Conservation (phyloP, 2,329 filamentous ascomycete species). For the Chalara sp. region DNA sequence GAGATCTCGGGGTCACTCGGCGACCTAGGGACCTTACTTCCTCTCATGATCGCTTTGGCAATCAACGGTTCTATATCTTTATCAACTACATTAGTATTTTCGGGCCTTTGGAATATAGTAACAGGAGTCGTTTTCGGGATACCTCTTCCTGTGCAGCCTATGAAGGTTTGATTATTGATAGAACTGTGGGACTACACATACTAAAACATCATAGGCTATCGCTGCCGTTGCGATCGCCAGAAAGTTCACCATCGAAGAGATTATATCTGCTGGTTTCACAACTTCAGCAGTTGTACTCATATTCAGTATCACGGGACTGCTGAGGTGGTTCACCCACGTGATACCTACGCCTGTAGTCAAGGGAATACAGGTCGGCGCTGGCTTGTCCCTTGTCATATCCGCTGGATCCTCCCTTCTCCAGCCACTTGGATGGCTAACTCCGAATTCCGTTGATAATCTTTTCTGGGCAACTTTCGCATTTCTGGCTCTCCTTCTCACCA, state of each 20-base stretch:
- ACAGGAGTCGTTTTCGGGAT: slow-evolving; percentile 82
- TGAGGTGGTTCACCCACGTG: slow-evolving; percentile 64
- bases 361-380: slow-evolving; percentile 90
- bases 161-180: slow-evolving; percentile 43
- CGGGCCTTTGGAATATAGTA: slow-evolving; percentile 77
- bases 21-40: slow-evolving; percentile 83
- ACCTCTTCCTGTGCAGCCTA: slow-evolving; percentile 86
- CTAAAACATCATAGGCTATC: slow-evolving; percentile 53
- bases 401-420: slow-evolving; percentile 64
- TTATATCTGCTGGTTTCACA: slow-evolving; percentile 76
- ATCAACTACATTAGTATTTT: slow-evolving; percentile 79
- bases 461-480: slow-evolving; percentile 73
- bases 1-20: slow-evolving; percentile 87
- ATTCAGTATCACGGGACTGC: slow-evolving; percentile 72
- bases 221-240: slow-evolving; percentile 80
- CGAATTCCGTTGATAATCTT: slow-evolving; percentile 68
- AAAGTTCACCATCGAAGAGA: slow-evolving; percentile 59
- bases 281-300: slow-evolving; percentile 68
- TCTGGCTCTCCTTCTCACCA: slow-evolving; percentile 60
- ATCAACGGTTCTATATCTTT: slow-evolving; percentile 73
- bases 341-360: slow-evolving; percentile 79
- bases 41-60: slow-evolving; percentile 81
- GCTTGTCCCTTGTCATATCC: slow-evolving; percentile 73
- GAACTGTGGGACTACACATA: neutral
- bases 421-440: slow-evolving; percentile 60